phyloP scores from a whole-genome alignment of 2,329 filamentous ascomycete species.

The Endoconidiophora laricicola region DNA sequence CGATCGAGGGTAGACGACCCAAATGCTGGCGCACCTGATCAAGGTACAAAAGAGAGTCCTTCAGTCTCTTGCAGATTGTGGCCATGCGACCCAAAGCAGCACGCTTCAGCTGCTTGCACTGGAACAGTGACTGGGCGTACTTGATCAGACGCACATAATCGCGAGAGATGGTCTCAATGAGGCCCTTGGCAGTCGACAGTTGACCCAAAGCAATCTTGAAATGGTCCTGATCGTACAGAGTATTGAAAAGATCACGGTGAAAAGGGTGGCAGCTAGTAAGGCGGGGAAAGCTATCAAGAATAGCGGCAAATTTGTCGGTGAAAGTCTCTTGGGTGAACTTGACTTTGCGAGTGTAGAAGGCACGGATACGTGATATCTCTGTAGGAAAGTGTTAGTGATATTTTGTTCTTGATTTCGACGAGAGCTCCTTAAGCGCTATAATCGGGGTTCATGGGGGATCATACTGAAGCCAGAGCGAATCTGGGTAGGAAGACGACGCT shows the following conservation, averaged over 20 bases:
- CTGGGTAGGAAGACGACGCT: slow-evolving; percentile 84
- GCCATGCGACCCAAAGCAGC: slow-evolving; percentile 96
- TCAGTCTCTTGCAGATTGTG: slow-evolving; percentile 84
- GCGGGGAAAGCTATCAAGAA: slow-evolving; percentile 83
- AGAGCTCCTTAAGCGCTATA: too few species aligned
- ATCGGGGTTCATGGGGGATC: background rate
- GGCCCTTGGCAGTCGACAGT: slow-evolving; percentile 83
- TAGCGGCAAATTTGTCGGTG: slow-evolving; percentile 77
- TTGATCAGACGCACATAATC: slow-evolving; percentile 85
- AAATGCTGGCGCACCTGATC: slow-evolving; percentile 87
- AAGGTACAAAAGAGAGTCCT: slow-evolving; percentile 86
- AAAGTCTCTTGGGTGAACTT: slow-evolving; percentile 98
- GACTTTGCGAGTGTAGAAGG: slow-evolving; percentile 94
- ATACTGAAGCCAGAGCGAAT: slow-evolving; percentile 88
- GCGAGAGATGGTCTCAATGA: slow-evolving; percentile 89
- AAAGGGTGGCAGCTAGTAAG: slow-evolving; percentile 92
- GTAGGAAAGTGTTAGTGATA: background rate
- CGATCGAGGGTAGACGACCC: slow-evolving; percentile 93
- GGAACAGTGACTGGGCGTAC: slow-evolving; percentile 92
- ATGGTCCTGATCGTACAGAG: slow-evolving; percentile 94
- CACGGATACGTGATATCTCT: slow-evolving; percentile 19
- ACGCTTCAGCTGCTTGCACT: slow-evolving; percentile 97
- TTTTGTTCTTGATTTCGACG: too few species aligned
- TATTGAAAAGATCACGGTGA: slow-evolving; percentile 72
- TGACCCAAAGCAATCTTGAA: slow-evolving; percentile 95